Percentiles rank a stretch among this genome's conserved stretches.
phyloP scores from a whole-genome alignment of 1,139 yeast species.

The Yamadazyma sp. region DNA sequence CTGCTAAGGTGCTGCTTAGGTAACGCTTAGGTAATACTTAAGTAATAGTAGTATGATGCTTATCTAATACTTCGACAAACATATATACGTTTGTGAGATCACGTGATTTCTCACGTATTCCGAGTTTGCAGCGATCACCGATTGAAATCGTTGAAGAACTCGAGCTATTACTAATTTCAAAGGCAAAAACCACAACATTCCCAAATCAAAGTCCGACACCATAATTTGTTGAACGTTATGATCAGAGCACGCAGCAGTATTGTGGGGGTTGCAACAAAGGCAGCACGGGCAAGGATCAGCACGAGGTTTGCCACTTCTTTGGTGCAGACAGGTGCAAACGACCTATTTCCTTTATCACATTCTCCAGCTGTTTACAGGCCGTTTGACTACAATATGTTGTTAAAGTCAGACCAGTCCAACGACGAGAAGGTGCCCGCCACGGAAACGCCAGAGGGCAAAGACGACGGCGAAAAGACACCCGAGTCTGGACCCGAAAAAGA shows the following conservation, averaged over 20 bases:
- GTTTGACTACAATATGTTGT: conserved; percentile 6
- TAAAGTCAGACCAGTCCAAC: neutral
- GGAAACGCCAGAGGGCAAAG: conserved; percentile 5
- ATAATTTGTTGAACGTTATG: conserved; percentile 9
- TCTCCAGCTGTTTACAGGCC: conserved; percentile 13
- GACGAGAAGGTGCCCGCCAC: neutral
- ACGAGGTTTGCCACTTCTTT: conserved; percentile 20
- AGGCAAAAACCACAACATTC: neutral
- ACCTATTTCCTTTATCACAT: conserved; percentile 7
- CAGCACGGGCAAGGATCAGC: conserved; percentile 10
- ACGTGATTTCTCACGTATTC: conserved; percentile 9
- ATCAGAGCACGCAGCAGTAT: conserved; percentile 14
- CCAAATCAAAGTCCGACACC: no score
- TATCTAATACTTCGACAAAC: no score
- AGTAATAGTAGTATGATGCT: no score
- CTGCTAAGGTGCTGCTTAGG: no score
- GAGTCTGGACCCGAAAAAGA: neutral
- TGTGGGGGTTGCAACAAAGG: conserved; percentile 13
- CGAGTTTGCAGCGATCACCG: conserved; percentile 11
- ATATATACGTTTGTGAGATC: no score
- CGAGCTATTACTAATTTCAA: conserved; percentile 6
- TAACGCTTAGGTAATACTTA: no score
- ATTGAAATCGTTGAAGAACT: conserved; percentile 3
- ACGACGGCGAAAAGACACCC: conserved; percentile 5
- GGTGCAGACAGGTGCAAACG: conserved; percentile 1